Percentiles rank a stretch among this genome's conserved stretches.
These are phyloP conservation scores for Umbelopsis sp. DNA, from an alignment of 192 early-diverging fungal species.

Conservation along the genomic window DNA sequence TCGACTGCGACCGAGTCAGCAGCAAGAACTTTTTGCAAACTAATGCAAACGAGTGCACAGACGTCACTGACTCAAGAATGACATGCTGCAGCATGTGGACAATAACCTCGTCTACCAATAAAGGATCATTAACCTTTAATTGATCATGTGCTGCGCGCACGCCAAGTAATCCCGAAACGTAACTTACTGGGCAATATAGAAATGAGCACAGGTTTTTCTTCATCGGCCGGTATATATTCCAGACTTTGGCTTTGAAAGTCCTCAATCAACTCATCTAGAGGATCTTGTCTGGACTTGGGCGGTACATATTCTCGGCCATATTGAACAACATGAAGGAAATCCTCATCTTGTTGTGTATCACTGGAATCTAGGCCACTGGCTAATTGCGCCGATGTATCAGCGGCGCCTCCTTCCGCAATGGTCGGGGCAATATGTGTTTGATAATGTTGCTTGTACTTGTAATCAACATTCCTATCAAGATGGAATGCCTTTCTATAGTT, in stretches of 20 bases:
- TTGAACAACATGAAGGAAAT: conserved; percentile 16
- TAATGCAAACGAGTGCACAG: conserved; percentile 36
- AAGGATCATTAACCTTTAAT: background rate
- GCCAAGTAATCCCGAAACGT: background rate
- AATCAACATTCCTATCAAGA: conserved; percentile 35
- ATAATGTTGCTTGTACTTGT: conserved; percentile 33
- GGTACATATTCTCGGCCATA: conserved; percentile 9
- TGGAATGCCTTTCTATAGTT: conserved; percentile 41
- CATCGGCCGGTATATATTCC: conserved; percentile 27
- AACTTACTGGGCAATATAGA: conserved; percentile 41
- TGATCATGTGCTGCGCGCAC: background rate
- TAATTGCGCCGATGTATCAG: conserved; percentile 5
- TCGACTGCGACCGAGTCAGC: conserved; percentile 28
- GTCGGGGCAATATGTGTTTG: conserved; percentile 18
- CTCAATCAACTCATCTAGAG: conserved; percentile 18
- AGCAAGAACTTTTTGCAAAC: conserved; percentile 44
- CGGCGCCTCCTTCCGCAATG: background rate
- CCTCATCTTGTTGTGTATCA: conserved; percentile 18
- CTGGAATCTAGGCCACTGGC: background rate
- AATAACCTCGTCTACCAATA: conserved; percentile 33
- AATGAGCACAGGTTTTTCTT: conserved; percentile 38
- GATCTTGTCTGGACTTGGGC: background rate
- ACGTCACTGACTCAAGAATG: conserved; percentile 26
- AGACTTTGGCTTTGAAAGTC: conserved; percentile 21
- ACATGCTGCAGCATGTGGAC: conserved; percentile 31